Evolutionary conservation across 768 basidiomycete species (phyloP), one percentile per base, ranked within the genome.

Genomic region (Russula virescens): DNA sequence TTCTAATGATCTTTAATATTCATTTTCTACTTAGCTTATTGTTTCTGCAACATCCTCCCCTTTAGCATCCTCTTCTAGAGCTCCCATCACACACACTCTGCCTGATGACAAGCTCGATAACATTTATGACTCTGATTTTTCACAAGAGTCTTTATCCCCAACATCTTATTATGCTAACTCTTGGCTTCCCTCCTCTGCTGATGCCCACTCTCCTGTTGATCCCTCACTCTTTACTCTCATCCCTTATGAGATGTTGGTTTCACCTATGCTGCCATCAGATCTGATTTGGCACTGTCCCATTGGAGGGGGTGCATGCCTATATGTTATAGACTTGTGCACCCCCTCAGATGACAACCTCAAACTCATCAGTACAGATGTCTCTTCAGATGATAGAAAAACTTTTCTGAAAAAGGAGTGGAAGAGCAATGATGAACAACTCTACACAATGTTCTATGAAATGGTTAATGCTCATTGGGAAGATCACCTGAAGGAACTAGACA

Each of bases 41-140:
- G 14, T 21, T 14, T 35, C 40, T 28, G 5, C 18, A 18, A 49
- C 45, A 23, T 23, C 42, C 9, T 16, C 14, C 4, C n/a, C 5
- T 9, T 14, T 0, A 40, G 18, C 13, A 34, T 16, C 25, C 9
- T 43, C 47, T n/a, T 55, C 48, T 5, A 60, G 8, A n/a, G 1
- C 38, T 7, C 3, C 14, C 40, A 35, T 21, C 2, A 45, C 23
- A 14, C 2, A 19, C 34, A 19, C 21, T 38, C 21, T 46, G 43
- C 28, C 38, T 51, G 49, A 63, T 5, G 52, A 58, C 1, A 23
- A 34, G 16, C 10, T 21, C 5, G 63, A 35, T 9, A 52, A 52
- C 1, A 63, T 66, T 38, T 85, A 85, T 64, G 83, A 81, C 68
- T 76, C 81, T 0, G 85, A 87, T 67, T 86, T 86, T 69, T 81